Evolutionary conservation across 2,329 filamentous ascomycete genomes (phyloP).

Genomic region (Fusarium zealandicum): DNA sequence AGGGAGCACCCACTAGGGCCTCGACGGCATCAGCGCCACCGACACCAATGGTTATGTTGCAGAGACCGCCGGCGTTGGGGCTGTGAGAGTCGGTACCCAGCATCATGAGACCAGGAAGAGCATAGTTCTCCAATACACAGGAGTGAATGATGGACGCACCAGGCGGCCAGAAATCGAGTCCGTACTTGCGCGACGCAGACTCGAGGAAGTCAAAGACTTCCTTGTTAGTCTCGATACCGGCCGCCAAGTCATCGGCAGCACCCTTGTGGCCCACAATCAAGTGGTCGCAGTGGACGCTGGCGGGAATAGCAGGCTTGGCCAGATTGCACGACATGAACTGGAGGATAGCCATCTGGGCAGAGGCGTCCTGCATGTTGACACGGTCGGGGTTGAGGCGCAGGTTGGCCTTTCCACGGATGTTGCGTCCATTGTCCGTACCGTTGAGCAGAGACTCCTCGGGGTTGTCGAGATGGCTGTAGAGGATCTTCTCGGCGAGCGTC

Average conservation of each 20-base stretch:
- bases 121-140: slow-evolving; percentile 97
- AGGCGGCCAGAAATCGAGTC: slow-evolving; percentile 95
- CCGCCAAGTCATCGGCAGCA: slow-evolving; percentile 82
- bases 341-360: slow-evolving; percentile 95
- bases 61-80: slow-evolving; percentile 94
- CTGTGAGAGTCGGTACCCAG: slow-evolving; percentile 97
- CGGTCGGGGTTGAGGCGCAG: slow-evolving; percentile 97
- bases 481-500: slow-evolving; percentile 95
- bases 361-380: slow-evolving; percentile 99
- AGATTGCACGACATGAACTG: slow-evolving; percentile 99
- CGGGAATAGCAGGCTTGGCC: slow-evolving; percentile 87
- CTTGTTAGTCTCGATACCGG: slow-evolving; percentile 88
- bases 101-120: slow-evolving; percentile 98
- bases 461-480: slow-evolving; percentile 93
- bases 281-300: slow-evolving; percentile 98
- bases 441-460: slow-evolving; percentile 86
- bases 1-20: slow-evolving; percentile 92
- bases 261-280: slow-evolving; percentile 96
- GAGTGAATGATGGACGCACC: slow-evolving; percentile 97
- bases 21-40: slow-evolving; percentile 97
- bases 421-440: slow-evolving; percentile 81
- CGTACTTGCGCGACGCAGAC: slow-evolving; percentile 88
- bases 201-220: slow-evolving; percentile 98
- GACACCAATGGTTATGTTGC: slow-evolving; percentile 94
- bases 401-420: slow-evolving; percentile 87